phyloP scores from a whole-genome alignment of 352 stramenopile genomes.

The Pythium rhizo-oryzae region DNA sequence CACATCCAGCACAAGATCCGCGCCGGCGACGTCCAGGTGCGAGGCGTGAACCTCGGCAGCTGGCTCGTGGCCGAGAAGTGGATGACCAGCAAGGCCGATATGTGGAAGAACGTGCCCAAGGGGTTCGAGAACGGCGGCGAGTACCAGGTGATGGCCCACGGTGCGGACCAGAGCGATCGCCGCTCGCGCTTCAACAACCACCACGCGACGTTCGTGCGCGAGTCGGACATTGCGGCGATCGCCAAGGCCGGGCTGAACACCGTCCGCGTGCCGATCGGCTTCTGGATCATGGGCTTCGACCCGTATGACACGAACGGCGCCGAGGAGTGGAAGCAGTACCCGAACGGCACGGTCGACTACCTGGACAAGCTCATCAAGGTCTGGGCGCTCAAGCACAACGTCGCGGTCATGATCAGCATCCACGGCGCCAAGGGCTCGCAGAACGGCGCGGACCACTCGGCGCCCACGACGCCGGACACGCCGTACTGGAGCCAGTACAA shows the following conservation, averaged over 20 bases:
- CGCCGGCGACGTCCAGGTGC: slow-evolving; percentile 20
- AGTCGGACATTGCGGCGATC: slow-evolving; percentile 65
- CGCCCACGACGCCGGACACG: slow-evolving; percentile 26
- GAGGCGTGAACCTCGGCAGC: slow-evolving; percentile 41
- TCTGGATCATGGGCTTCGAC: slow-evolving; percentile 74
- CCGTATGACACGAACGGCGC: slow-evolving; percentile 39
- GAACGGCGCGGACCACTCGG: slow-evolving; percentile 73
- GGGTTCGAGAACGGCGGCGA: slow-evolving; percentile 21
- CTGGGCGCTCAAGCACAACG: slow-evolving; percentile 44
- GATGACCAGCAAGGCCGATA: slow-evolving; percentile 34
- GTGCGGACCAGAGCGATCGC: slow-evolving; percentile 5
- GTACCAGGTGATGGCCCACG: slow-evolving; percentile 25
- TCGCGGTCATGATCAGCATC: slow-evolving; percentile 52
- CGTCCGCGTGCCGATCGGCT: slow-evolving; percentile 74
- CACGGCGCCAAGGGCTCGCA: slow-evolving; percentile 72
- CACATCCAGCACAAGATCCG: slow-evolving; percentile 35
- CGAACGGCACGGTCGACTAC: slow-evolving; percentile 45
- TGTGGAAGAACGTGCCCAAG: slow-evolving; percentile 27
- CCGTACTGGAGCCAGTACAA: slow-evolving; percentile 28
- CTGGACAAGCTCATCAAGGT: slow-evolving; percentile 44
- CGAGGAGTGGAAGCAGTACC: slow-evolving; percentile 47
- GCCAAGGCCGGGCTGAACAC: slow-evolving; percentile 67
- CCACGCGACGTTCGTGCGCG: slow-evolving; percentile 62
- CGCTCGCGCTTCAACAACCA: slow-evolving; percentile 55
- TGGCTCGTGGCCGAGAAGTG: slow-evolving; percentile 43